Base-by-base conservation (phyloP, 257 asterid species). In the Echium plantagineum region DNA sequence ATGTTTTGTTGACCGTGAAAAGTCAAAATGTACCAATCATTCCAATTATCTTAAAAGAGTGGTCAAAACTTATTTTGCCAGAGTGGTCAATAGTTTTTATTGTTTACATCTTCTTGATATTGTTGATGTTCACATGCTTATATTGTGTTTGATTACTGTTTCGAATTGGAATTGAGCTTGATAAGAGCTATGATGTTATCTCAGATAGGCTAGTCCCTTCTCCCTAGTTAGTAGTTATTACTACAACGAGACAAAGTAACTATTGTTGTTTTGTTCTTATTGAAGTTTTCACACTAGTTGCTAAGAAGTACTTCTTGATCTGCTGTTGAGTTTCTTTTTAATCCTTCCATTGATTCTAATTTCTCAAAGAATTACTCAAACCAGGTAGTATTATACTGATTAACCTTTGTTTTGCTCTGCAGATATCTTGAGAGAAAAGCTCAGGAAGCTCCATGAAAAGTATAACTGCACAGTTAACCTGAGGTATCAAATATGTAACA, bases 371-470 rank as follows among this genome's bases (percentile, higher is more conserved):
- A 38, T 38, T 38, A 38, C 7, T 38, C 48, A 38, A 38, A 38
- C 48, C 6, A 28, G 4, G 7, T 48, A 19, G 56, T 42, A 38
- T 21, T 4, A 6, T 13, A 31, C 53, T 60, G 10, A 8, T 4
- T 22, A 8, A n/a, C 22, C n/a, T 62, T 32, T 58, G 21, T 58
- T 32, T 59, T 15, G 57, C 49, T 22, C 57, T 66, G 19, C 67
- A 77, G 82, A 70, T 31, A 61, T 70, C 68, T 77, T 74, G 72
- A 73, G 70, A 69, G 77, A 73, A 48, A 77, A 73, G 74, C 70
- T 77, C 32, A 58, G 20, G 66, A 70, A 63, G 69, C 71, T 77
- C 70, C 82, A 74, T 7, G 71, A 58, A 17, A 70, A 57, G 42
- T 64, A 55, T 19, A 64, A 66, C 52, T 52, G 26, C 52, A 63